These are phyloP conservation scores for Paracoccidioides brasiliensis DNA, from an alignment of 2,329 filamentous ascomycete genomes.

Conservation along the genomic window DNA sequence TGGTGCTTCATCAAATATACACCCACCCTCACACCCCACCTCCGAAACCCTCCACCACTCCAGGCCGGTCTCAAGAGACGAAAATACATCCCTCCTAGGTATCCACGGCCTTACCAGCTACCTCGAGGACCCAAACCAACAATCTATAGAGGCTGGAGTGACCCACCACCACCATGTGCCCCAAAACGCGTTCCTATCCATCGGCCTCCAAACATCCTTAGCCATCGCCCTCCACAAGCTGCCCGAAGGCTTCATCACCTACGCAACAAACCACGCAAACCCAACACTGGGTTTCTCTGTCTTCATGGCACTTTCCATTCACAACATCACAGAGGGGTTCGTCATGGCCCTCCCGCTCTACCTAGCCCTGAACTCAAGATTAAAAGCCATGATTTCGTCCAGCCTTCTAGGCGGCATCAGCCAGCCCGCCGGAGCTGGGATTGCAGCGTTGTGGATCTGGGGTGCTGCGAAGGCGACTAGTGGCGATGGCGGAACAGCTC, in stretches of 20 bases:
- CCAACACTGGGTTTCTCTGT: conserved; percentile 78
- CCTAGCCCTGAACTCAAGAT: conserved; percentile 69
- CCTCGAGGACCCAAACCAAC: conserved; percentile 11
- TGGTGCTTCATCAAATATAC: neutral
- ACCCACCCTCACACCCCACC: neutral
- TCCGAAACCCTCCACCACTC: neutral
- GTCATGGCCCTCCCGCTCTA: conserved; percentile 86
- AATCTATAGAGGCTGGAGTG: conserved; percentile 9
- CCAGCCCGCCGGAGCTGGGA: conserved; percentile 72
- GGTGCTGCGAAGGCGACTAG: conserved; percentile 41
- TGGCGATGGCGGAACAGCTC: conserved; percentile 10
- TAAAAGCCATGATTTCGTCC: conserved; percentile 73
- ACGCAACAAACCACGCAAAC: conserved; percentile 93
- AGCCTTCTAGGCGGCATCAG: conserved; percentile 71
- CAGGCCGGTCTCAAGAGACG: neutral
- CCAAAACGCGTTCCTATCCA: conserved; percentile 81
- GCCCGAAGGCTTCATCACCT: conserved; percentile 77
- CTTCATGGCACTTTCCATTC: conserved; percentile 90
- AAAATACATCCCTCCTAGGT: neutral
- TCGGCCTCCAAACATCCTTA: conserved; percentile 89
- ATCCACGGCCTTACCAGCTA: conserved; percentile 11
- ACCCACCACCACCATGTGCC: conserved; percentile 89
- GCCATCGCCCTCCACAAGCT: conserved; percentile 95
- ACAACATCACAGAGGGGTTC: conserved; percentile 97
- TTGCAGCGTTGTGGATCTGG: conserved; percentile 79